Evolutionary conservation across 2,329 filamentous ascomycete species (phyloP).

Genomic region (Hymenoscyphus infarciens): DNA sequence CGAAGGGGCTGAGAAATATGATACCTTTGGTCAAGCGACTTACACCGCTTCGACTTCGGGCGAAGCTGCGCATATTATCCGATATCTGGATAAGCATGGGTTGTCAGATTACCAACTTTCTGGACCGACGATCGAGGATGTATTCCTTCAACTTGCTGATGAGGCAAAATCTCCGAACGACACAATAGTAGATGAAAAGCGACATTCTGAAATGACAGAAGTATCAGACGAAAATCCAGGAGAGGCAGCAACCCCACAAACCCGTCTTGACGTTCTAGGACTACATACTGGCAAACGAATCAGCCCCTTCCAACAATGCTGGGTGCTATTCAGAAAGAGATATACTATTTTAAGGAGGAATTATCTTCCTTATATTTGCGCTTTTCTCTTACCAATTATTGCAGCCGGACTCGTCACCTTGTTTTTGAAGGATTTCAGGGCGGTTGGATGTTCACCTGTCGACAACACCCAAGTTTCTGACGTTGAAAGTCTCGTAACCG

Average conservation of each 20-base stretch:
- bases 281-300: slow-evolving; percentile 68
- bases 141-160: slow-evolving; percentile 82
- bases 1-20: slow-evolving; percentile 52
- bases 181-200: slow-evolving; percentile 17
- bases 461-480: slow-evolving; percentile 43
- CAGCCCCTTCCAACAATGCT: slow-evolving; percentile 65
- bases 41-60: slow-evolving; percentile 69
- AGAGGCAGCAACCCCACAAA: background rate
- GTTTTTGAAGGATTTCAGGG: slow-evolving; percentile 59
- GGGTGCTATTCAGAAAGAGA: slow-evolving; percentile 75
- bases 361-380: slow-evolving; percentile 70
- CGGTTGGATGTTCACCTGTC: slow-evolving; percentile 49
- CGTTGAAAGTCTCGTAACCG: slow-evolving; percentile 26
- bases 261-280: slow-evolving; percentile 37
- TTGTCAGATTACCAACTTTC: slow-evolving; percentile 79
- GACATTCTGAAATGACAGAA: slow-evolving; percentile 18
- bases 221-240: slow-evolving; percentile 16
- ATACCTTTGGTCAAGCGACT: slow-evolving; percentile 66
- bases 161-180: slow-evolving; percentile 60
- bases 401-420: slow-evolving; percentile 76
- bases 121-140: slow-evolving; percentile 87
- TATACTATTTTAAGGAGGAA: slow-evolving; percentile 74
- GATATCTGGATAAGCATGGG: slow-evolving; percentile 60
- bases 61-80: slow-evolving; percentile 68
- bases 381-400: slow-evolving; percentile 73